A percentile compares a stretch with the other conserved stretches of the same genome.
These are phyloP conservation scores for Pseudotsuga menziesii DNA, from an alignment of 75 land plant species.

Conservation along the genomic window DNA sequence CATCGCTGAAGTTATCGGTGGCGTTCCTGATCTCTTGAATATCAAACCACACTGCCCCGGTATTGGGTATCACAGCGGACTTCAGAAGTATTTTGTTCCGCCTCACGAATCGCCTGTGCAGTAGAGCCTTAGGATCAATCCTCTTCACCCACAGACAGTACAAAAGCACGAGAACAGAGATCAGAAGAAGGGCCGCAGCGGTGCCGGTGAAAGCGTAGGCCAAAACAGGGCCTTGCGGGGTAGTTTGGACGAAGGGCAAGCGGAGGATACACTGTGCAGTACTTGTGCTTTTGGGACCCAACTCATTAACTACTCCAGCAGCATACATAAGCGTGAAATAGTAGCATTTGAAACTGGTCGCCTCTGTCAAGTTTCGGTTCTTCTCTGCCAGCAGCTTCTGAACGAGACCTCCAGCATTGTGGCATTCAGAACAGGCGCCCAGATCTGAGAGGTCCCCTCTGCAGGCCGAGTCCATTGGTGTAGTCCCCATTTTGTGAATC, in stretches of 20 bases:
- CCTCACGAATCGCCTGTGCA: slow-evolving; percentile 14
- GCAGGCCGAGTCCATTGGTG: slow-evolving; percentile 4
- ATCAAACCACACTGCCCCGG: slow-evolving; percentile 12
- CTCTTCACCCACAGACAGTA: slow-evolving; percentile 11
- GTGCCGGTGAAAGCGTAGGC: slow-evolving; percentile 17
- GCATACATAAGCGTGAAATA: slow-evolving; percentile 49
- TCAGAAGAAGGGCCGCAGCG: slow-evolving; percentile 10
- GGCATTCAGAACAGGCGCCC: slow-evolving; percentile 44
- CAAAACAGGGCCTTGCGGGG: background rate
- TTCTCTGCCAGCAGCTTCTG: background rate
- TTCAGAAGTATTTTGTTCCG: slow-evolving; percentile 8
- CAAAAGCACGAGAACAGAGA: background rate
- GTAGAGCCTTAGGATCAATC: background rate
- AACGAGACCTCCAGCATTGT: slow-evolving; percentile 21
- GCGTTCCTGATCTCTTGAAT: slow-evolving; percentile 26
- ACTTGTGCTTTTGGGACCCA: slow-evolving; percentile 31
- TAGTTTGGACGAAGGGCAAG: slow-evolving; percentile 1
- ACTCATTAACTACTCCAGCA: slow-evolving; percentile 36
- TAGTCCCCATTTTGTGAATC: slow-evolving; percentile 17
- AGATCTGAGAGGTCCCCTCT: slow-evolving; percentile 9
- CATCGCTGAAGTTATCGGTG: slow-evolving; percentile 28
- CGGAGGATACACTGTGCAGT: slow-evolving; percentile 45
- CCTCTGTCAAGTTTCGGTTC: background rate
- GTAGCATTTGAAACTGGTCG: slow-evolving; percentile 24
- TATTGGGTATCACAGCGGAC: background rate